Evolutionary conservation across 2,329 filamentous ascomycete genomes (phyloP).

Genomic region (Monilinia vaccinii-corymbosi): DNA sequence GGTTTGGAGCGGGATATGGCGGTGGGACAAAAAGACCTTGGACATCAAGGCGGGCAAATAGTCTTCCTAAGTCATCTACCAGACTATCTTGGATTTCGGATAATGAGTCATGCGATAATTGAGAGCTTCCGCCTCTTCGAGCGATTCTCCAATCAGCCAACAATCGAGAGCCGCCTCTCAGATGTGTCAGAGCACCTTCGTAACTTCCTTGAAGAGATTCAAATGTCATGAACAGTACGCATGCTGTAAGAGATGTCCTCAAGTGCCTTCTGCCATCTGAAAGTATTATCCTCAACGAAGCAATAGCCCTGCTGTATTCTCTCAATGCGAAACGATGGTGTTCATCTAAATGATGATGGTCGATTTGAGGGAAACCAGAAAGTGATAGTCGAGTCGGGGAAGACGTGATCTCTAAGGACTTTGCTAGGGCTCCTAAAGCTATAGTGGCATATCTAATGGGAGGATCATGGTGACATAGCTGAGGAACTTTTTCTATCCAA

Average conservation of each 20-base stretch:
- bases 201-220: conserved; percentile 28
- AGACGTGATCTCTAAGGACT: conserved; percentile 26
- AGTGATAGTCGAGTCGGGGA: conserved; percentile 26
- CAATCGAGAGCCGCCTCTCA: conserved; percentile 25
- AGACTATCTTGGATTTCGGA: conserved; percentile 29
- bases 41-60: conserved; percentile 28
- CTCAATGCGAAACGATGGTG: conserved; percentile 27
- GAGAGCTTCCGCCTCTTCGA: conserved; percentile 22
- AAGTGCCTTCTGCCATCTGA: conserved; percentile 27
- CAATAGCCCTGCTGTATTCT: conserved; percentile 27
- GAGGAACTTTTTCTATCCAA: conserved; percentile 29
- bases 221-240: conserved; percentile 28
- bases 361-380: conserved; percentile 28
- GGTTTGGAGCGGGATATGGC: conserved; percentile 27
- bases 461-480: conserved; percentile 27
- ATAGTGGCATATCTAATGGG: conserved; percentile 27
- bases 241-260: conserved; percentile 26
- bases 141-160: conserved; percentile 28
- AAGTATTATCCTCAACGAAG: conserved; percentile 23
- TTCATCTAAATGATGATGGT: conserved; percentile 26
- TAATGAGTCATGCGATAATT: conserved; percentile 28
- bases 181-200: conserved; percentile 27
- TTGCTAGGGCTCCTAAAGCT: conserved; percentile 26
- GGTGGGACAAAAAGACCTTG: conserved; percentile 27
- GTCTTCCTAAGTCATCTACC: conserved; percentile 27